Evolutionary conservation across 1,284 basidiomycete genomes (phyloP).

Genomic region (Phenoliferia sp.): DNA sequence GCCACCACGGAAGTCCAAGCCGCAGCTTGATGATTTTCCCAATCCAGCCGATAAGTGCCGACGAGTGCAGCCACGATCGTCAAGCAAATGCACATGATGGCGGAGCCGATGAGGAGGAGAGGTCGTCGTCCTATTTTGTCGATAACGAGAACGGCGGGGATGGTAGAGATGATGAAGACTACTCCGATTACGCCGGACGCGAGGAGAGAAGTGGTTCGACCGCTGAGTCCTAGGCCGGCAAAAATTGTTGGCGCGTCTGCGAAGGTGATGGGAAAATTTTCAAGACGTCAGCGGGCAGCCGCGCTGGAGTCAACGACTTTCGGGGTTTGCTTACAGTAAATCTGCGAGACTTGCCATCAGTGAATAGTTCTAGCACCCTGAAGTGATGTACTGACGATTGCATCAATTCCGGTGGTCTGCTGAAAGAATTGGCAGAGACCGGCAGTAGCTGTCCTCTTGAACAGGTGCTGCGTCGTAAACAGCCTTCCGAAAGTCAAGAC

Average conservation of each 20-base stretch:
- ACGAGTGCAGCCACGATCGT: slow-evolving; percentile 32
- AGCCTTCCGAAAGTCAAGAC: not conserved
- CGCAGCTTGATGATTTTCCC: not conserved
- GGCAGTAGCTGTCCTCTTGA: not conserved
- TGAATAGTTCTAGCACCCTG: not conserved
- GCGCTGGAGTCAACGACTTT: not conserved
- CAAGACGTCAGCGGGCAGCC: not conserved
- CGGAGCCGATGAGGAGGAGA: slow-evolving; percentile 34
- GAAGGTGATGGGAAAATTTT: not conserved
- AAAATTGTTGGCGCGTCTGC: slow-evolving; percentile 5
- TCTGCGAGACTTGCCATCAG: not conserved
- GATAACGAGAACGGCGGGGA: slow-evolving; percentile 35
- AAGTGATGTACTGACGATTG: not conserved
- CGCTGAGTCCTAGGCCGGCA: slow-evolving; percentile 16
- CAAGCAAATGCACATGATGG: slow-evolving; percentile 33
- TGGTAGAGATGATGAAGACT: slow-evolving; percentile 19
- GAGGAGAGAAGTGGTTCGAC: slow-evolving; percentile 22
- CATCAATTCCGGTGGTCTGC: not conserved
- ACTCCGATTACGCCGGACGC: slow-evolving; percentile 16
- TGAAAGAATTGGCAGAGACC: not conserved
- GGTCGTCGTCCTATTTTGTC: slow-evolving; percentile 36
- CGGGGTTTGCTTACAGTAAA: not conserved
- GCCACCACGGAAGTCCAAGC: slow-evolving; percentile 11
- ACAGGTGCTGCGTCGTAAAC: not conserved
- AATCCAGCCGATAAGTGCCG: not conserved